Evolutionary conservation across 768 basidiomycete genomes (phyloP).

Genomic region (Trametes punicea): DNA sequence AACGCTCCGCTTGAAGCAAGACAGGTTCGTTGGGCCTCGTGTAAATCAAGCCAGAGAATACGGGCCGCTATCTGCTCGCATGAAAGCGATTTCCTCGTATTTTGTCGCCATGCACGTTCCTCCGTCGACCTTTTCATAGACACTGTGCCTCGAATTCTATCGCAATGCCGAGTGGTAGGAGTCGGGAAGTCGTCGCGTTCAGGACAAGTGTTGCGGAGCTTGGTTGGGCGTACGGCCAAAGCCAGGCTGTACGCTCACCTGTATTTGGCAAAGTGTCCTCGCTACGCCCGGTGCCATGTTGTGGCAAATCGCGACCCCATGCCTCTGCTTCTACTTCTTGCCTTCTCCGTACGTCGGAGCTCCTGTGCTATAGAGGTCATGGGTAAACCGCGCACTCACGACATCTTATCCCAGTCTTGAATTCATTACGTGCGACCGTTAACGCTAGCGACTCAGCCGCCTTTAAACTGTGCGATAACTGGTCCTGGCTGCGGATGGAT

Average conservation of each 20-base stretch:
- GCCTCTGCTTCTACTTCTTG: conserved; percentile 2
- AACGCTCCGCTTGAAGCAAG: conserved; percentile 12
- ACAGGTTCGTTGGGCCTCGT: conserved; percentile 11
- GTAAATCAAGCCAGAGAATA: conserved; percentile 1
- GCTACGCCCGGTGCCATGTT: conserved; percentile 2
- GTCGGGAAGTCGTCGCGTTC: background rate
- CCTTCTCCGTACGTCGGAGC: conserved; percentile 10
- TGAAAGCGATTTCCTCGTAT: background rate
- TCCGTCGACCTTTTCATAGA: conserved; percentile 1
- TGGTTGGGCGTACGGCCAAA: background rate
- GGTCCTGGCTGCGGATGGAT: background rate
- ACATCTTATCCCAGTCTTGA: background rate
- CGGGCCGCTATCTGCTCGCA: conserved; percentile 11
- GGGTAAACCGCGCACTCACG: background rate
- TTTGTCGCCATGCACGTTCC: background rate
- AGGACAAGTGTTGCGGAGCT: background rate
- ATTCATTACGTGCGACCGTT: background rate
- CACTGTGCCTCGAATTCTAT: background rate
- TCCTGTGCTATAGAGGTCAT: background rate
- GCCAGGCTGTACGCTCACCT: background rate
- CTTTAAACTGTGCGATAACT: background rate
- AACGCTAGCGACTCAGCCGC: background rate
- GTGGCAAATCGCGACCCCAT: conserved; percentile 2
- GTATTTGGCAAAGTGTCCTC: background rate
- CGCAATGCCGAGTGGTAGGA: conserved; percentile 1